Evolutionary conservation across 148 eudicot genomes (phyloP), one percentile per base, ranked within the genome.

Genomic region (Cornus suecica): DNA sequence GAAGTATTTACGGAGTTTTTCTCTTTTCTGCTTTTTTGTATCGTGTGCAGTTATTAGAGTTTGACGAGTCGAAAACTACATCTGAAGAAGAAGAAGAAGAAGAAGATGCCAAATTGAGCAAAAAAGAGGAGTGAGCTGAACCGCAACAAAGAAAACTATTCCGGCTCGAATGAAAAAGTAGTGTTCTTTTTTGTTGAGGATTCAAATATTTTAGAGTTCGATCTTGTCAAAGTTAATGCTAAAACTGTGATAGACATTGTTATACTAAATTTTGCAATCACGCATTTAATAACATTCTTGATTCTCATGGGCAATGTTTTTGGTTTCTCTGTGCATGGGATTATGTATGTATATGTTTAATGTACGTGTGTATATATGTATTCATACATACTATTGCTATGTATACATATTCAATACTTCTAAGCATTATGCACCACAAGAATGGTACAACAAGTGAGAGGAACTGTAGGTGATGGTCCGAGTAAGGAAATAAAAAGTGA

Each of bases 31-130:
- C 9, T n/a, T n/a, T n/a, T n/a, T n/a, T n/a, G 65, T 15, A 70
- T 52, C 31, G 22, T 70, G 18, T 79, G 89, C 92, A 95, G 99
- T 76, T 95, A 81, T 74, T 95, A 90, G 99, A 82, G 66, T 95
- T 92, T 66, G 94, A 95, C 13, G 99, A 94, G 83, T 84, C 97
- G 1, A 92, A 92, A 83, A 71, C 84, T 48, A 77, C 76, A 0
- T 11, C 87, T 24, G 81, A 83, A 68, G 86, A 86, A 2, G 86
- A 41, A 15, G 83, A 86, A 22, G 81, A 83, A 68, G 86, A 86
- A 2, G 86, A 41, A 15, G 83, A 86, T 52, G 82, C 65, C 15
- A 79, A 85, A 29, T 30, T 76, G 13, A 83, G 76, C 86, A 91
- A 91, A 86, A 93, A 93, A 83, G 95, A 54, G 75, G 93, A 89